Conservation (phyloP, 768 basidiomycete genomes). For the Naganishia vishniacii region DNA sequence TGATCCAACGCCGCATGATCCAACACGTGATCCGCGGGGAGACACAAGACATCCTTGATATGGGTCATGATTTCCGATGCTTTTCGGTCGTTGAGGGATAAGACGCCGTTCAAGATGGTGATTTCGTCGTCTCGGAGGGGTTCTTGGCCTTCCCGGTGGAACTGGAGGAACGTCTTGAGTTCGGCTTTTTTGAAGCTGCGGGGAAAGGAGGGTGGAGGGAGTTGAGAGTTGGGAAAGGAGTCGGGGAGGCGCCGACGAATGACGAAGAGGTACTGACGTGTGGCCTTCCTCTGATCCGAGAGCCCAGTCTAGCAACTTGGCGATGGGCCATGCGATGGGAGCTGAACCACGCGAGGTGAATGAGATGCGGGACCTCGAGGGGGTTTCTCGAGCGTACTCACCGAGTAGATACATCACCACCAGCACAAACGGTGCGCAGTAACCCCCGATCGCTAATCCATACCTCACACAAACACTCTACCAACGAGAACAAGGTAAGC, state of each 20-base stretch:
- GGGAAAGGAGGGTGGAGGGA: background rate
- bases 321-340: constrained; percentile 69
- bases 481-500: background rate
- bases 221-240: background rate
- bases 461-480: constrained; percentile 60
- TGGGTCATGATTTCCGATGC: constrained; percentile 76
- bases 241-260: background rate
- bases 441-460: constrained; percentile 73
- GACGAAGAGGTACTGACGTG: too few species aligned
- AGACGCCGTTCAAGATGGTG: constrained; percentile 48
- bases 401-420: constrained; percentile 62
- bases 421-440: constrained; percentile 69
- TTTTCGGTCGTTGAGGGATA: constrained; percentile 49
- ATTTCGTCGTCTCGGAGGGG: constrained; percentile 51
- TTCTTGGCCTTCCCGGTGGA: constrained; percentile 50
- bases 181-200: constrained; percentile 47
- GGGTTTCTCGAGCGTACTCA: background rate
- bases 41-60: constrained; percentile 74
- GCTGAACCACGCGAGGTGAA: constrained; percentile 42
- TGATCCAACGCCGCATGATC: constrained; percentile 72
- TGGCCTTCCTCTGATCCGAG: constrained; percentile 66
- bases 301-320: constrained; percentile 69
- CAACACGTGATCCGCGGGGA: constrained; percentile 70
- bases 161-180: constrained; percentile 52
- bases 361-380: background rate